phyloP scores from a whole-genome alignment of 768 basidiomycete genomes.

The Agaricus bisporus region DNA sequence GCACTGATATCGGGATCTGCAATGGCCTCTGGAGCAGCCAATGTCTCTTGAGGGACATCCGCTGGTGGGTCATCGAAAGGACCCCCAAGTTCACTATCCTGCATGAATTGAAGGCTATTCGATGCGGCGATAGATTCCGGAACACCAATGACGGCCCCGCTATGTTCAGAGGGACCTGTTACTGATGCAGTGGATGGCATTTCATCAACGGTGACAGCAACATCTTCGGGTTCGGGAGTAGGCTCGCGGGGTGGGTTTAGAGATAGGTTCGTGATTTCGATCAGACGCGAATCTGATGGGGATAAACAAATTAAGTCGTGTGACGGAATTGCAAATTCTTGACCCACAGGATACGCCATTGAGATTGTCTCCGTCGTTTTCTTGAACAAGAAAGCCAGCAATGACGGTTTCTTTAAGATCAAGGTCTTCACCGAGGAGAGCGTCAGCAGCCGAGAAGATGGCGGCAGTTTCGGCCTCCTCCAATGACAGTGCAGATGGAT shows the following conservation, averaged over 20 bases:
- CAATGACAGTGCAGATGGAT: constrained; percentile 34
- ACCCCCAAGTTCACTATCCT: constrained; percentile 71
- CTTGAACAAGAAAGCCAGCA: constrained; percentile 44
- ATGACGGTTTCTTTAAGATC: constrained; percentile 46
- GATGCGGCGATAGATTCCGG: constrained; percentile 33
- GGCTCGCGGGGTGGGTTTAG: constrained; percentile 43
- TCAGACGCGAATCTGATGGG: constrained; percentile 49
- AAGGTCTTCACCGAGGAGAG: constrained; percentile 50
- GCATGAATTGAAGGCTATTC: constrained; percentile 73
- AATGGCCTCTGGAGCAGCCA: constrained; percentile 19
- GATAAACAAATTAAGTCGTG: constrained; percentile 10
- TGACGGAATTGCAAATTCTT: not conserved
- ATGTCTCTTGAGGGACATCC: constrained; percentile 41
- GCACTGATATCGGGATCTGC: constrained; percentile 12
- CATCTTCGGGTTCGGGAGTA: constrained; percentile 29
- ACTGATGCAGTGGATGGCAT: constrained; percentile 9
- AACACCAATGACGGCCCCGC: constrained; percentile 34
- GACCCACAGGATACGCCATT: constrained; percentile 61
- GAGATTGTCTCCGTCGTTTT: constrained; percentile 41
- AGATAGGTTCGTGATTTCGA: constrained; percentile 49
- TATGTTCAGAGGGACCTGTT: constrained; percentile 15
- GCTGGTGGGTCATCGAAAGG: constrained; percentile 47
- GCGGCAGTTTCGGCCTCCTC: constrained; percentile 48
- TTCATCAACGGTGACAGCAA: constrained; percentile 13
- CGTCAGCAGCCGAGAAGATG: constrained; percentile 45